These are phyloP conservation scores for Jamesozyma lodderae DNA, from an alignment of 805 yeast species.

Conservation along the genomic window DNA sequence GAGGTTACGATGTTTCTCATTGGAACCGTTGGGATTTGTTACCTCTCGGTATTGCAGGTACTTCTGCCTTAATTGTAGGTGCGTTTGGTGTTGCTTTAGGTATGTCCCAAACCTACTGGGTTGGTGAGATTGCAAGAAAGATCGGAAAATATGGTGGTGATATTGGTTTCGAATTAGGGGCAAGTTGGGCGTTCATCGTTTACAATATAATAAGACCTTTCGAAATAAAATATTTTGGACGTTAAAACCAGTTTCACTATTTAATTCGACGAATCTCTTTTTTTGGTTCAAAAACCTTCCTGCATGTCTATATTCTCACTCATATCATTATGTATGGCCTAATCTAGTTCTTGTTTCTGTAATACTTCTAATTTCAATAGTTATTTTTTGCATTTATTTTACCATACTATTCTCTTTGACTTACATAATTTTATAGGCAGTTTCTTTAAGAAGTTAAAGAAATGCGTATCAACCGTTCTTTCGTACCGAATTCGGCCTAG, in stretches of 20 bases:
- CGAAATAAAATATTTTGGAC: constrained; percentile 58
- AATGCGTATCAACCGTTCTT: too few species aligned
- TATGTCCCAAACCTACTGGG: constrained; percentile 79
- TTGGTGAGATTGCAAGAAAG: constrained; percentile 51
- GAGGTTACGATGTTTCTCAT: constrained; percentile 52
- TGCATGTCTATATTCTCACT: too few species aligned
- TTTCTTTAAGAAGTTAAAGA: too few species aligned
- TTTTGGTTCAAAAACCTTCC: too few species aligned
- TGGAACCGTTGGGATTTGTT: constrained; percentile 48
- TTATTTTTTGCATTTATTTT: too few species aligned
- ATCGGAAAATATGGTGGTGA: constrained; percentile 52
- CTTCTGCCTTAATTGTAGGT: constrained; percentile 72
- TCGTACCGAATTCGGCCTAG: too few species aligned
- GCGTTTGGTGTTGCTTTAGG: constrained; percentile 78
- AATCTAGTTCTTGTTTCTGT: too few species aligned
- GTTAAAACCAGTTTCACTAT: constrained; percentile 24
- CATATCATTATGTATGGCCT: too few species aligned
- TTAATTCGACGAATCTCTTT: too few species aligned
- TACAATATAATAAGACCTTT: constrained; percentile 54
- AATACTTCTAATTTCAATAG: too few species aligned
- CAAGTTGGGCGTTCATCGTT: constrained; percentile 56
- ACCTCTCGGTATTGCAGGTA: constrained; percentile 73
- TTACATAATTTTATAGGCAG: too few species aligned
- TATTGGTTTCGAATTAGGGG: constrained; percentile 75
- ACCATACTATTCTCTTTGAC: too few species aligned